A percentile compares a stretch with the other conserved stretches of the same genome.
Evolutionary conservation across 2,329 filamentous ascomycete species (phyloP).

Genomic region (Paradendryphiella salina): DNA sequence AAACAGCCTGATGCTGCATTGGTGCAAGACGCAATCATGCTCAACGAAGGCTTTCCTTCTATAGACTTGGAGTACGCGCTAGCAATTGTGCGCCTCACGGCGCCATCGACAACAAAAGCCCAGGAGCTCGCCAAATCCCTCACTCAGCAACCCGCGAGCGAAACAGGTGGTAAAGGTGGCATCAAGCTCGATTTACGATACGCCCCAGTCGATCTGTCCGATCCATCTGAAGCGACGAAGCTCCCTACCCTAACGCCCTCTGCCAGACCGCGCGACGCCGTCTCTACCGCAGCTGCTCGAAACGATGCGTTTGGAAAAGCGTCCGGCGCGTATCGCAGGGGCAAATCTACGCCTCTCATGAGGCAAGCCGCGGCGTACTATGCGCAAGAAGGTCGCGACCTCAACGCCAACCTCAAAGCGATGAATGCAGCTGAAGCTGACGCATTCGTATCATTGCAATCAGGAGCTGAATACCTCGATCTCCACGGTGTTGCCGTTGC

Average conservation of each 20-base stretch:
- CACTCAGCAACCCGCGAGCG: constrained; percentile 43
- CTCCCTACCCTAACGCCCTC: constrained; percentile 33
- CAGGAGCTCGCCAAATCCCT: constrained; percentile 63
- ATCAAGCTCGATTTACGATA: constrained; percentile 56
- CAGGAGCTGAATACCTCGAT: constrained; percentile 70
- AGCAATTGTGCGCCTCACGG: constrained; percentile 60
- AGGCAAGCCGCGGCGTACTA: constrained; percentile 76
- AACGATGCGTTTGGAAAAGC: constrained; percentile 61
- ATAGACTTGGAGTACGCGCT: constrained; percentile 55
- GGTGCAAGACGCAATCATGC: constrained; percentile 56
- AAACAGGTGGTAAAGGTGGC: constrained; percentile 40
- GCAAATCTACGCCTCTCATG: constrained; percentile 72
- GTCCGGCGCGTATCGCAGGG: constrained; percentile 60
- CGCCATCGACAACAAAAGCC: constrained; percentile 61
- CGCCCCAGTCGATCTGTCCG: constrained; percentile 47
- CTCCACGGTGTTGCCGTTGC: constrained; percentile 81
- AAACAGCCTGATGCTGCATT: constrained; percentile 49
- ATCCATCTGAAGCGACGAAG: constrained; percentile 35
- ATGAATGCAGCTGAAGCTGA: constrained; percentile 71
- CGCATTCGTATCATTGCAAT: constrained; percentile 68
- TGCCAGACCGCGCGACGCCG: constrained; percentile 46
- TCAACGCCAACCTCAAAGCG: constrained; percentile 60
- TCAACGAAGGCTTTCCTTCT: constrained; percentile 59
- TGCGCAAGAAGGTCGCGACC: constrained; percentile 68
- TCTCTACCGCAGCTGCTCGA: constrained; percentile 53